Evolutionary conservation across 805 yeast genomes (phyloP), one percentile per base, ranked within the genome.

Genomic region (Candida sakaeoensis): DNA sequence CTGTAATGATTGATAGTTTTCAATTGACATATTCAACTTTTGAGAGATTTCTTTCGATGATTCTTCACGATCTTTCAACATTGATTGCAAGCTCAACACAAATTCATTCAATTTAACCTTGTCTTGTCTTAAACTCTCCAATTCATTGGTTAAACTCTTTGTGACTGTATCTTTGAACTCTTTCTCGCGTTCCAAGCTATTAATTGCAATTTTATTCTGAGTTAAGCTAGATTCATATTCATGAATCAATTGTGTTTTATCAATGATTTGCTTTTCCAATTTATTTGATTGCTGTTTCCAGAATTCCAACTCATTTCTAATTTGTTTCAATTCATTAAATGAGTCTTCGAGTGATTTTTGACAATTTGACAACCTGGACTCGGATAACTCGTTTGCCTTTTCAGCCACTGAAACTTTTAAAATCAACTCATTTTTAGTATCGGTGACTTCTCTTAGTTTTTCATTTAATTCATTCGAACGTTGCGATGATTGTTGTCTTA

Each of bases 1-100:
- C 49, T 74, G 77, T 26, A 72, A 57, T 2, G 48, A 41, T 10
- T 70, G 64, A 32, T 80, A 63, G 17, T 72, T 57, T 33, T 72
- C 74, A 8, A 80, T 61, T 36, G 77, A 79, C 17, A 65, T 58
- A 7, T 70, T 52, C 37, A 79, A 68, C 30, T 82, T 65, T 10
- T 65, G 58, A 15, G 79, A 68, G 4, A 80, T 53, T 27, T 78
- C 81, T 15, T 62, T 54, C 34, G 74, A 68, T 5, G 76, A 63
- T 1, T 59, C 48, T 37, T 82, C 84, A 39, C 89, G 70, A 53
- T 85, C 90, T 38, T 69, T 69, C 41, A 79, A 77, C 28, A 78
- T 53, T 2, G 78, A 52, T 57, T 85, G 91, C 33, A 86, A 60
- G 49, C 74, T 82, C 6, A 74, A 57, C 8, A 85, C 70, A 42